phyloP scores from a whole-genome alignment of 345 rosid species.

The Conringia planisiliqua region DNA sequence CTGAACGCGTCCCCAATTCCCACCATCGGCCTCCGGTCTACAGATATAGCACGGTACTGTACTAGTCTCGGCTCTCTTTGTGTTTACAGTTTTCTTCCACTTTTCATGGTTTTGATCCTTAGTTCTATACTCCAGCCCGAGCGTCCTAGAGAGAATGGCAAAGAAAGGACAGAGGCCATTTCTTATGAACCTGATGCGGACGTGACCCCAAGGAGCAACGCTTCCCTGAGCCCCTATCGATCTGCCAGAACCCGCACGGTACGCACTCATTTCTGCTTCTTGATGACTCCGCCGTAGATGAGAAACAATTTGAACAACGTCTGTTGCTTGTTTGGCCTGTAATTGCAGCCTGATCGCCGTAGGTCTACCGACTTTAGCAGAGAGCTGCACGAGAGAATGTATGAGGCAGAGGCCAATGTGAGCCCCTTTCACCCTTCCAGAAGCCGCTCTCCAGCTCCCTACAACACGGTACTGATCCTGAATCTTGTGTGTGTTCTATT shows the following conservation, averaged over 20 bases:
- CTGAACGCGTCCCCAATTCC: slow-evolving; percentile 29
- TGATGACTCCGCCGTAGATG: background rate
- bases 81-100: background rate
- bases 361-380: slow-evolving; percentile 25
- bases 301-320: background rate
- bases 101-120: background rate
- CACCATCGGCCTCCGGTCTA: slow-evolving; percentile 32
- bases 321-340: background rate
- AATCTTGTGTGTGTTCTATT: background rate
- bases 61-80: background rate
- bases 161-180: slow-evolving; percentile 2
- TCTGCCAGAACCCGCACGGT: slow-evolving; percentile 28
- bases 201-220: slow-evolving; percentile 23
- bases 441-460: slow-evolving; percentile 34
- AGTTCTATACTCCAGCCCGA: background rate
- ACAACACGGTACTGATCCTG: slow-evolving; percentile 12
- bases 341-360: slow-evolving; percentile 31
- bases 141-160: slow-evolving; percentile 15
- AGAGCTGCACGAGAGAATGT: slow-evolving; percentile 23
- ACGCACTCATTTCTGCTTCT: background rate
- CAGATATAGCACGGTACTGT: slow-evolving; percentile 18
- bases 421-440: slow-evolving; percentile 35
- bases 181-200: slow-evolving; percentile 26
- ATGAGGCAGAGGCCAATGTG: slow-evolving; percentile 29
- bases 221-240: slow-evolving; percentile 21